Conservation (phyloP, 2,329 filamentous ascomycete genomes). For the Delphinella strobiligena region DNA sequence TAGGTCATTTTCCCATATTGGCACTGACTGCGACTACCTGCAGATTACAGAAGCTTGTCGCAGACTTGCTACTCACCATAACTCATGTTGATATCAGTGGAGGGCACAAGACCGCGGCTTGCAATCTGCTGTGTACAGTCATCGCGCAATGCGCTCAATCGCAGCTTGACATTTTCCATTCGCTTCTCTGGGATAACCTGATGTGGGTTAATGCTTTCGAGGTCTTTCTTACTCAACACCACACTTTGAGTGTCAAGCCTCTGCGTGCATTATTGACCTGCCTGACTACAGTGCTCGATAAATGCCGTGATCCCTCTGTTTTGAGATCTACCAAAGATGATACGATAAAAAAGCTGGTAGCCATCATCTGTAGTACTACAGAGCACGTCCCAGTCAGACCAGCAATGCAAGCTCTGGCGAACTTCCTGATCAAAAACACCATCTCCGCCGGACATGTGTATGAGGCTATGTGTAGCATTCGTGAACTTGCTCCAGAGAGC, state of each 20-base stretch:
- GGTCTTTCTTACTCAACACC: conserved; percentile 30
- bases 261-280: conserved; percentile 32
- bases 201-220: conserved; percentile 28
- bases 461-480: background rate
- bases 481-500: background rate
- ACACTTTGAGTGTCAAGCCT: conserved; percentile 34
- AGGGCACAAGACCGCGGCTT: conserved; percentile 33
- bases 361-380: conserved; percentile 16
- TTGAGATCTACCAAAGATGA: conserved; percentile 1
- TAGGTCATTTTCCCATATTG: no score
- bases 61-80: background rate
- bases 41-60: background rate
- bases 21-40: no score
- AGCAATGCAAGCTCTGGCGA: conserved; percentile 54
- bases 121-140: conserved; percentile 33
- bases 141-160: conserved; percentile 28
- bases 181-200: conserved; percentile 21
- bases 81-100: conserved; percentile 12
- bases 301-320: conserved; percentile 13
- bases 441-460: conserved; percentile 19
- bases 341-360: conserved; percentile 6
- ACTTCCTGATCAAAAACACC: conserved; percentile 51
- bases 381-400: conserved; percentile 44
- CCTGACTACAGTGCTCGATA: conserved; percentile 24
- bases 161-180: conserved; percentile 15